Evolutionary conservation across 345 rosid genomes (phyloP), one percentile per base, ranked within the genome.

Genomic region (Aquilaria yunnanensis): DNA sequence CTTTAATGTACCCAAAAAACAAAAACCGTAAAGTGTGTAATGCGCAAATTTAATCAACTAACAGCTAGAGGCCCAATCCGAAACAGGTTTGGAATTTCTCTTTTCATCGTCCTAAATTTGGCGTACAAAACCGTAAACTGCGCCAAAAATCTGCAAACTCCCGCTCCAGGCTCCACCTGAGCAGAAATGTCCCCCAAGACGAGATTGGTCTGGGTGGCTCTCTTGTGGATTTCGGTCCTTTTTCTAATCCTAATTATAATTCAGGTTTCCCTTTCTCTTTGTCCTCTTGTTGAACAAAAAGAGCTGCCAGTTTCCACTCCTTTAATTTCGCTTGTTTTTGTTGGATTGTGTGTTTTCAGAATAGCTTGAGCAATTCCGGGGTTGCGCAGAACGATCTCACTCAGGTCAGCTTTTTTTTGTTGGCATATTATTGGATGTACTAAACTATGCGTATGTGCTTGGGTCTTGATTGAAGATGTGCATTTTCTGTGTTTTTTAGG

Each of bases 231-330:
- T 14, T 10, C 88, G 54, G 75, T 81, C 65, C 78, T 88, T 49
- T 80, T 85, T 64, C 85, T 82, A 66, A 80, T 83, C 74, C 83
- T 88, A 51, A 78, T 84, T 70, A 72, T 86, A 69, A 85, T 81
- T 56, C 97, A 88, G 92, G 97, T 88, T 61, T 23, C 32, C 32
- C 32, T 43, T 56, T 16, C 33, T 29, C 33, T 30, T 50, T 10
- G 32, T 55, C 30, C n/a, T 45, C 59, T 60, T 60, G 45, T 53
- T 6, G 4, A 52, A 2, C 10, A 16, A 12, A 32, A 14, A 10
- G 4, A 2, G 54, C 32, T 14, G 12, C 16, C 13, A 59, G 33
- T 6, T 2, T 0, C 51, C 9, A 23, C 45, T 11, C 9, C 23
- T 12, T 63, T 29, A 3, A 31, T 6, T 50, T 37, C 12, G 12